Conservation (phyloP, 2,329 filamentous ascomycete genomes). For the Malbranchea zuffiana region DNA sequence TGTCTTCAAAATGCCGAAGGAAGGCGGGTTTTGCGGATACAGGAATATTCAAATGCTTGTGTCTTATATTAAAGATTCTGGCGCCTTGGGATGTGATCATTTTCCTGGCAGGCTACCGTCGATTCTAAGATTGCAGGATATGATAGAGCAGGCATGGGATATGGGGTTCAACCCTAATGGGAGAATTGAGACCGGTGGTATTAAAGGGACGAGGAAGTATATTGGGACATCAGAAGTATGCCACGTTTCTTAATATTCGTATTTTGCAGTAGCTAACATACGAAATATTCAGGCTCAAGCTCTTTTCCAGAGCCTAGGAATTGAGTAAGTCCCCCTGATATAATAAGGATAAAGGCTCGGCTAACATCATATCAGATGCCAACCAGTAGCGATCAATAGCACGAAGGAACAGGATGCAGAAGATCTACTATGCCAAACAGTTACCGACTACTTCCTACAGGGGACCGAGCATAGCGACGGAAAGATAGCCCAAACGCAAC, state of each 20-base stretch:
- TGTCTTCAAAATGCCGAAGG: conserved; percentile 67
- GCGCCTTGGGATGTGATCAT: conserved; percentile 45
- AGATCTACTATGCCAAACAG: conserved; percentile 51
- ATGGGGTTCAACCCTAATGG: conserved; percentile 65
- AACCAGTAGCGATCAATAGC: conserved; percentile 48
- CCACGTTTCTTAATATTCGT: neutral
- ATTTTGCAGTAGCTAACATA: conserved; percentile 1
- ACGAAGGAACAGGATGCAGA: conserved; percentile 39
- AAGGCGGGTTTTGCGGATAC: conserved; percentile 91
- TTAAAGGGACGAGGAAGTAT: conserved; percentile 82
- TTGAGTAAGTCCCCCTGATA: conserved; percentile 42
- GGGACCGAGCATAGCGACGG: conserved; percentile 37
- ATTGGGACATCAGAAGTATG: conserved; percentile 82
- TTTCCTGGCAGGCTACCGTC: conserved; percentile 57
- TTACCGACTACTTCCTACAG: conserved; percentile 65
- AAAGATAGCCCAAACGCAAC: conserved; percentile 58
- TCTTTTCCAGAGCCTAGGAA: conserved; percentile 58
- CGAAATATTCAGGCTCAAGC: conserved; percentile 56
- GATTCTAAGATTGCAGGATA: conserved; percentile 72
- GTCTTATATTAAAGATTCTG: conserved; percentile 59
- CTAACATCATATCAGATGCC: conserved; percentile 34
- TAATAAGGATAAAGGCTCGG: neutral
- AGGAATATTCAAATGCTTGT: conserved; percentile 87
- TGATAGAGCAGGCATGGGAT: conserved; percentile 84
- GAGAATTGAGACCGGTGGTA: conserved; percentile 71